Evolutionary conservation across 805 yeast genomes (phyloP).

Genomic region (Alloascoidea hylecoeti): DNA sequence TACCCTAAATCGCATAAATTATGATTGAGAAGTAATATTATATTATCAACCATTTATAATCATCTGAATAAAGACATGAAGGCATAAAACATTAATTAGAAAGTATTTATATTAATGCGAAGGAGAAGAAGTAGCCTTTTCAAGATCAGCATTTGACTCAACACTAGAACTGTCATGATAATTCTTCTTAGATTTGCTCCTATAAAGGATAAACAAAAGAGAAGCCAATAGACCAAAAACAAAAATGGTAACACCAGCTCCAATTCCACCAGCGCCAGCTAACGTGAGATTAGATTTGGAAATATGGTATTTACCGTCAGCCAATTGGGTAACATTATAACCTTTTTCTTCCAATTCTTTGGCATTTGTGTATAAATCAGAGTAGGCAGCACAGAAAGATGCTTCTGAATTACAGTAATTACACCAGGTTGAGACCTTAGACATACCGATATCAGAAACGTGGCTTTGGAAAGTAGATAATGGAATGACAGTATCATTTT

Average conservation of each 20-base stretch:
- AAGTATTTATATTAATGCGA: not conserved
- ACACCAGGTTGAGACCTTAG: conserved; percentile 23
- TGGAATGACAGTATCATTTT: conserved; percentile 15
- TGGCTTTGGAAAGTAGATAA: conserved; percentile 21
- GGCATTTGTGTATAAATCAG: conserved; percentile 18
- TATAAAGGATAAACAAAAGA: conserved; percentile 12
- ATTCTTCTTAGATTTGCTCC: not conserved
- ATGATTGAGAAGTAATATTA: too few relatives aligned
- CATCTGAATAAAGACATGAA: not conserved
- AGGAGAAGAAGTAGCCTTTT: not conserved
- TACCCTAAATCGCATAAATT: too few relatives aligned
- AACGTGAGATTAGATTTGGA: conserved; percentile 13
- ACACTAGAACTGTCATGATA: not conserved
- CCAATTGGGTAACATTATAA: conserved; percentile 15
- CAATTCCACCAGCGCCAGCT: conserved; percentile 36
- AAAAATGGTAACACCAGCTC: conserved; percentile 31
- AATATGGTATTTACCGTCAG: conserved; percentile 11
- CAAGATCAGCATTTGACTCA: not conserved
- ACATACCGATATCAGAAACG: conserved; percentile 16
- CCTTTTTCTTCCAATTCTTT: conserved; percentile 16
- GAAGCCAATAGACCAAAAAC: conserved; percentile 22
- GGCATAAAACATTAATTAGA: not conserved
- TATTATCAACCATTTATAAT: not conserved
- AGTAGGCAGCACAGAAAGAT: conserved; percentile 20
- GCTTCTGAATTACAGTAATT: conserved; percentile 18